phyloP scores from a whole-genome alignment of 2,329 filamentous ascomycete genomes.

The Penicillium sp. region DNA sequence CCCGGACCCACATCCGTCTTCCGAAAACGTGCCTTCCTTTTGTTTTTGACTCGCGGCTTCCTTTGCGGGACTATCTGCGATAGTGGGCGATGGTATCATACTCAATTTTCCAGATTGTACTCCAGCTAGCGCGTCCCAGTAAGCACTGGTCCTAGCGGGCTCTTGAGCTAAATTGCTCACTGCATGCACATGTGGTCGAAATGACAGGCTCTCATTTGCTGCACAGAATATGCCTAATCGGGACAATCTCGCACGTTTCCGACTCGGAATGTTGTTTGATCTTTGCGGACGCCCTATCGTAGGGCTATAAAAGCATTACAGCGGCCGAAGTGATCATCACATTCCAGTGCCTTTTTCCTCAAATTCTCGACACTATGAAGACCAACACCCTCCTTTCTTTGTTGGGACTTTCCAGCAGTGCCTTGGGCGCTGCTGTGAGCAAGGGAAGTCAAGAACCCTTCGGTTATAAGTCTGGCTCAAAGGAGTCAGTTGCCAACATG shows the following conservation, averaged over 20 bases:
- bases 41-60: background rate
- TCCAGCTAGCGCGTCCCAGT: background rate
- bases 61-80: background rate
- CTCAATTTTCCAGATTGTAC: background rate
- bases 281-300: background rate
- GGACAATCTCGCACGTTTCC: background rate
- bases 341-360: slow-evolving; percentile 1
- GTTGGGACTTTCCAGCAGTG: slow-evolving; percentile 19
- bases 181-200: background rate
- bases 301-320: slow-evolving; percentile 15
- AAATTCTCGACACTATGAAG: slow-evolving; percentile 17
- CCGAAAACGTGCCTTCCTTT: background rate
- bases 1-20: background rate
- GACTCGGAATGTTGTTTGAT: background rate
- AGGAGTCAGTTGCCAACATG: slow-evolving; percentile 33
- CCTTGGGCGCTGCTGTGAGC: slow-evolving; percentile 17
- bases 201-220: slow-evolving; percentile 1
- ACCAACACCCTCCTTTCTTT: slow-evolving; percentile 22
- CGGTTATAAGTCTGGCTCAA: slow-evolving; percentile 31
- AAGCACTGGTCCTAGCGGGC: background rate
- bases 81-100: background rate
- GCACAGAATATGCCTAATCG: too few species aligned
- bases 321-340: slow-evolving; percentile 13
- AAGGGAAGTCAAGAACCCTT: slow-evolving; percentile 12
- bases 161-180: background rate